These are phyloP conservation scores for Actinomortierella wolfii DNA, from an alignment of 371 early-diverging fungal species.

Conservation along the genomic window DNA sequence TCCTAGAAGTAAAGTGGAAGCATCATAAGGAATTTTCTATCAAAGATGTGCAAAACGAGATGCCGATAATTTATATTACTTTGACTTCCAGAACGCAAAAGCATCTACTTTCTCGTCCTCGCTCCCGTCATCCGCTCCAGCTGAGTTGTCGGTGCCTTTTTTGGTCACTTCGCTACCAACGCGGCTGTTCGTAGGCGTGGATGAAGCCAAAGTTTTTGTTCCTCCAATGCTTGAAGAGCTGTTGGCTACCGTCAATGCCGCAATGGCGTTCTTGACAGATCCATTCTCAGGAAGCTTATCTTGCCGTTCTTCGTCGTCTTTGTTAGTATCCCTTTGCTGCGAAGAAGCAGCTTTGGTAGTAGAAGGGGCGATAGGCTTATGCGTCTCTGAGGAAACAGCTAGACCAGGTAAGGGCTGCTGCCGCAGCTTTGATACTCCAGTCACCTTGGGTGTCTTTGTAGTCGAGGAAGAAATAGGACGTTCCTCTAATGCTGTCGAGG, in stretches of 20 bases:
- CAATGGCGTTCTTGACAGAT: slow-evolving; percentile 37
- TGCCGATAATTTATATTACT: too few relatives aligned
- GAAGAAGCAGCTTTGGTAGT: neutral
- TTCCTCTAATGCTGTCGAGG: too few relatives aligned
- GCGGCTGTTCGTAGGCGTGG: neutral
- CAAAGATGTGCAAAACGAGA: too few relatives aligned
- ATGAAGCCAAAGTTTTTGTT: neutral
- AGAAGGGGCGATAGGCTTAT: too few relatives aligned
- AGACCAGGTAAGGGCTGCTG: slow-evolving; percentile 1
- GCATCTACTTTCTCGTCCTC: slow-evolving; percentile 32
- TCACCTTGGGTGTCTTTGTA: slow-evolving; percentile 14
- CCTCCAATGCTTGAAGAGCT: neutral
- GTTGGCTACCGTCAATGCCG: slow-evolving; percentile 8
- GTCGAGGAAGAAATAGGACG: too few relatives aligned
- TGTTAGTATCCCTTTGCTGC: neutral
- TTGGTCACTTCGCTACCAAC: neutral
- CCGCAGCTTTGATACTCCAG: slow-evolving; percentile 18
- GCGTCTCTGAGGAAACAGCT: too few relatives aligned
- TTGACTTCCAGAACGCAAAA: slow-evolving; percentile 36
- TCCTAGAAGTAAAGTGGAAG: too few relatives aligned
- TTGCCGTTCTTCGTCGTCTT: neutral
- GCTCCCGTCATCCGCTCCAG: slow-evolving; percentile 3
- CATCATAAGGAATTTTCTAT: too few relatives aligned
- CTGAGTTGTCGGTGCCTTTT: neutral
- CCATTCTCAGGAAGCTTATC: slow-evolving; percentile 31